Conservation (phyloP, 2,329 filamentous ascomycete species). For the Aureobasidium lini region DNA sequence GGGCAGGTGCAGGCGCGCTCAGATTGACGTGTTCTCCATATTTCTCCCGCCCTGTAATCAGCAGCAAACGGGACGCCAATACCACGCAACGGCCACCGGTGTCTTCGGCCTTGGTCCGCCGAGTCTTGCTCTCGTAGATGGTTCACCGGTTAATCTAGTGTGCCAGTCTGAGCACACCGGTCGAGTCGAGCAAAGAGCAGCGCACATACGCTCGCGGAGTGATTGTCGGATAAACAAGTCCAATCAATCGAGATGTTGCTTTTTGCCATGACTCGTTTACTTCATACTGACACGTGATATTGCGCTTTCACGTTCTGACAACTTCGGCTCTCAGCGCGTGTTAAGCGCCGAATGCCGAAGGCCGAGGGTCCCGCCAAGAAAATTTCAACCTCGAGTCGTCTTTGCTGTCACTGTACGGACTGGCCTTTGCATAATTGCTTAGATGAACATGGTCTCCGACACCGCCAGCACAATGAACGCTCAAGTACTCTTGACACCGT, state of each 20-base stretch:
- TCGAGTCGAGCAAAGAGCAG: background rate
- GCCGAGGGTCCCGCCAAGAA: background rate
- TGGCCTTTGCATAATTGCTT: conserved; percentile 3
- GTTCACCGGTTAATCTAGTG: conserved; percentile 9
- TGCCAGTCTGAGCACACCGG: background rate
- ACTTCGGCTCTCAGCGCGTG: background rate
- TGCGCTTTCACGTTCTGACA: too few species aligned
- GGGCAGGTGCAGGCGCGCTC: conserved; percentile 1
- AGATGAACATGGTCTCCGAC: background rate
- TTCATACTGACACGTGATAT: too few species aligned
- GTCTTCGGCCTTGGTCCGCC: background rate
- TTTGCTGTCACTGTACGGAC: conserved; percentile 5
- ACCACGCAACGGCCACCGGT: background rate
- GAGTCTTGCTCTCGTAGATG: background rate
- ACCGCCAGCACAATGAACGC: conserved; percentile 8
- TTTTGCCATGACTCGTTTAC: background rate
- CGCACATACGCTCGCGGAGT: background rate
- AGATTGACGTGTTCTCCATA: background rate
- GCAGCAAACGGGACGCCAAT: background rate
- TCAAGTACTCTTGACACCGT: background rate
- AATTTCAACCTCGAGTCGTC: conserved; percentile 3
- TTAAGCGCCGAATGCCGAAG: background rate
- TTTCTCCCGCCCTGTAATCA: background rate
- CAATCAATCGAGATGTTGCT: background rate
- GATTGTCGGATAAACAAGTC: conserved; percentile 3